Percentiles rank a stretch among this genome's conserved stretches.
These are phyloP conservation scores for Rhodotorula graminis DNA, from an alignment of 768 basidiomycete species.

Conservation along the genomic window DNA sequence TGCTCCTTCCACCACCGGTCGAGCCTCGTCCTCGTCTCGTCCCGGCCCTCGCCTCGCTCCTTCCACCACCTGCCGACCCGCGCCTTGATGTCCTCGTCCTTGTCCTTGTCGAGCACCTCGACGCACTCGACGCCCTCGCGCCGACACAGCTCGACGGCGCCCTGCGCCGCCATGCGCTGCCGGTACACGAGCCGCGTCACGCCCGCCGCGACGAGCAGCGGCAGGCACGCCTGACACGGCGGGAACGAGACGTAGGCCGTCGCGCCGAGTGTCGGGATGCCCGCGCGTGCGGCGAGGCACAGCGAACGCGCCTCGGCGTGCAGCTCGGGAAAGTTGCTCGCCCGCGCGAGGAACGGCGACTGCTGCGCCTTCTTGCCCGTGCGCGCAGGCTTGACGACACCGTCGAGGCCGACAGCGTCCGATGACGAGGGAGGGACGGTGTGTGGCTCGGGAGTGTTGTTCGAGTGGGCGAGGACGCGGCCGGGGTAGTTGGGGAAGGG, in stretches of 20 bases:
- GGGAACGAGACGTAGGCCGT: constrained; percentile 36
- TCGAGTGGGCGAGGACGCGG: constrained; percentile 26
- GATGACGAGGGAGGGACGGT: neutral
- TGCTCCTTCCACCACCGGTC: constrained; percentile 15
- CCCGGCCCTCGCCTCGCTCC: constrained; percentile 13
- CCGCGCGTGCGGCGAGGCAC: constrained; percentile 20
- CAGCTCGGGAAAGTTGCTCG: constrained; percentile 18
- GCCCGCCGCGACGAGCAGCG: constrained; percentile 21
- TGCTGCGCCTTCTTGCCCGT: constrained; percentile 6
- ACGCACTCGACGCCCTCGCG: constrained; percentile 20
- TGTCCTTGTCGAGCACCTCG: constrained; percentile 22
- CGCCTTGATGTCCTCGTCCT: constrained; percentile 25
- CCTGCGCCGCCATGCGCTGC: neutral
- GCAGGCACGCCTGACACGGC: constrained; percentile 25
- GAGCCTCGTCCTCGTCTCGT: constrained; percentile 16
- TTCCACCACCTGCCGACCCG: constrained; percentile 16
- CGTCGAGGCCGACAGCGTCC: neutral
- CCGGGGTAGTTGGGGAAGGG: constrained; percentile 17
- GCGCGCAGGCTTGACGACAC: neutral
- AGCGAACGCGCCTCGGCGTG: constrained; percentile 36
- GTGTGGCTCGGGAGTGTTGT: constrained; percentile 25
- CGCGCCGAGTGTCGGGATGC: constrained; percentile 8
- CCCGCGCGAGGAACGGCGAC: constrained; percentile 11
- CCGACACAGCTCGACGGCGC: constrained; percentile 11
- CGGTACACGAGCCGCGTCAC: constrained; percentile 27